Evolutionary conservation across 2,329 filamentous ascomycete genomes (phyloP).

Genomic region (Penicillium sp.): DNA sequence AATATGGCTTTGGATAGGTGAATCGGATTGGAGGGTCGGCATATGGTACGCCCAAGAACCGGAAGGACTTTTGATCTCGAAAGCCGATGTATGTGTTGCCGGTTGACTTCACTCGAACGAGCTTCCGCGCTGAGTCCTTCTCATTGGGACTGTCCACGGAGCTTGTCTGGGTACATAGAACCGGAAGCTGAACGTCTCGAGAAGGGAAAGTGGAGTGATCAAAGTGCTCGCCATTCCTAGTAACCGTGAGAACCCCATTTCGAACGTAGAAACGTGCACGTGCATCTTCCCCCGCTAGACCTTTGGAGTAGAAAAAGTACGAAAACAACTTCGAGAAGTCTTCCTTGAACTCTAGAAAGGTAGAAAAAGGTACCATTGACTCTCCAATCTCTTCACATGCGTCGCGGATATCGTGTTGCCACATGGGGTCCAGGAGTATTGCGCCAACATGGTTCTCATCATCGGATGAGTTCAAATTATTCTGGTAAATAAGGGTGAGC

Average conservation of each 20-base stretch:
- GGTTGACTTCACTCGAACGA: conserved; percentile 9
- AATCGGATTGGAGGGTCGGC: conserved; percentile 48
- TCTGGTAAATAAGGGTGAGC: conserved; percentile 58
- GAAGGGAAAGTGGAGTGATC: conserved; percentile 37
- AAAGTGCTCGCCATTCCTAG: conserved; percentile 34
- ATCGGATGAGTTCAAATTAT: conserved; percentile 60
- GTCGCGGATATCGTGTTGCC: conserved; percentile 42
- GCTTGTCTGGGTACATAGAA: conserved; percentile 58
- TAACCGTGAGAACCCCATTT: conserved; percentile 45
- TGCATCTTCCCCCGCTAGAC: conserved; percentile 35
- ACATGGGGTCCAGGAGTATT: conserved; percentile 53
- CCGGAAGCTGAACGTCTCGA: conserved; percentile 44
- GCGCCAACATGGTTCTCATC: conserved; percentile 59
- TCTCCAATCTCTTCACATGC: conserved; percentile 57
- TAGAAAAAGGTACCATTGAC: conserved; percentile 48
- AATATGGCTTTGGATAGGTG: conserved; percentile 53
- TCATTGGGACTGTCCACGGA: conserved; percentile 10
- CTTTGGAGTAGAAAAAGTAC: conserved; percentile 49
- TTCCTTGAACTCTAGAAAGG: conserved; percentile 48
- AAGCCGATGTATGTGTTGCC: conserved; percentile 42
- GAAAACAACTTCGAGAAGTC: conserved; percentile 54
- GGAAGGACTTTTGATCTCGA: conserved; percentile 58
- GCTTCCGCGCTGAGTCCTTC: not conserved
- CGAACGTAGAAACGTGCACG: conserved; percentile 50
- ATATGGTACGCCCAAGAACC: conserved; percentile 54